A percentile compares a stretch with the other conserved stretches of the same genome.
Conservation (phyloP, 1,139 yeast genomes). For the Candida albicans region DNA sequence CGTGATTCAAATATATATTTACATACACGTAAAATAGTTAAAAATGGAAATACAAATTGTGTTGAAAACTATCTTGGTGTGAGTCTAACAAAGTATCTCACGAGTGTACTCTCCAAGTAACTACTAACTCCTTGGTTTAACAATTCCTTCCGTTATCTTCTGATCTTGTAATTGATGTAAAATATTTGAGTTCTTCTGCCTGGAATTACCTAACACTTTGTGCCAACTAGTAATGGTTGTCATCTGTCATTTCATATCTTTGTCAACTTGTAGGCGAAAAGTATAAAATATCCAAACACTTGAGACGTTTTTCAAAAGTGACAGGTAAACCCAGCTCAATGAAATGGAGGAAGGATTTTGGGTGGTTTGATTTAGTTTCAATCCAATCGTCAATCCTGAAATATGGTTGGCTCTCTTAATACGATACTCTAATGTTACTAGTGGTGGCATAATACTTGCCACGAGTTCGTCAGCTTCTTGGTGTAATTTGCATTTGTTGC, state of each 20-base stretch:
- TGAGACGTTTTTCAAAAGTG: slow-evolving; percentile 31
- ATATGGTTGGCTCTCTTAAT: slow-evolving; percentile 1
- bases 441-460: slow-evolving; percentile 4
- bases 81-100: no score
- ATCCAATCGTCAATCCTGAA: slow-evolving; percentile 12
- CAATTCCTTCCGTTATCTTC: no score
- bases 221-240: slow-evolving; percentile 6
- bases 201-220: slow-evolving; percentile 17
- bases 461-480: slow-evolving; percentile 7
- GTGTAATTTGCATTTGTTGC: slow-evolving; percentile 11
- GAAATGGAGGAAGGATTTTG: slow-evolving; percentile 27
- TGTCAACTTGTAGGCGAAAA: slow-evolving; percentile 1
- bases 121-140: no score
- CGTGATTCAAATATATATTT: not conserved
- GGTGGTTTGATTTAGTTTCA: slow-evolving; percentile 2
- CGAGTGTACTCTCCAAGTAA: no score
- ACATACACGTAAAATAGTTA: not conserved
- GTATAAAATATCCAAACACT: slow-evolving; percentile 18
- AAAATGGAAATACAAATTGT: not conserved
- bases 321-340: slow-evolving; percentile 25
- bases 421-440: slow-evolving; percentile 1
- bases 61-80: no score
- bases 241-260: slow-evolving; percentile 2
- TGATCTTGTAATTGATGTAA: no score
- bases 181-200: no score